These are phyloP conservation scores for Xerocomellus amylosporus DNA, from an alignment of 768 basidiomycete species.

Conservation along the genomic window DNA sequence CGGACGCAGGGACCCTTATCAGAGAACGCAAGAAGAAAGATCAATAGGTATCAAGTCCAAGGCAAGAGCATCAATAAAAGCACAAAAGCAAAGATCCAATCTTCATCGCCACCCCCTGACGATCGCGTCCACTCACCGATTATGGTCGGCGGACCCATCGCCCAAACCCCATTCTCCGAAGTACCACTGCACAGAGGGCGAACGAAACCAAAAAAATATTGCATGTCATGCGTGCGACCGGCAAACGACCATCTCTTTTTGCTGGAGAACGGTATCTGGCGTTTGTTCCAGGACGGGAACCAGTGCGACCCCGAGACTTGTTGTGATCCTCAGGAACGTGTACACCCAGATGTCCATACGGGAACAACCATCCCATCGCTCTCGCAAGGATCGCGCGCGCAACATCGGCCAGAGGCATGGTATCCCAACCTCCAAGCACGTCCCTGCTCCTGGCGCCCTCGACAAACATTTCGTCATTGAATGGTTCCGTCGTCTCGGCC, in stretches of 20 bases:
- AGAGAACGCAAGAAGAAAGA: neutral
- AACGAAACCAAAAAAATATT: constrained; percentile 27
- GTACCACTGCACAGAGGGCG: constrained; percentile 25
- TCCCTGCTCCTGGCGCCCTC: neutral
- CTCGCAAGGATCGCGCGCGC: constrained; percentile 16
- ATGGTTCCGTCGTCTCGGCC: neutral
- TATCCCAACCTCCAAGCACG: neutral
- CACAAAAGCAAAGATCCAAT: neutral
- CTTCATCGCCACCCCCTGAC: neutral
- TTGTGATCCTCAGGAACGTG: neutral
- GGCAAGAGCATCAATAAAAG: neutral
- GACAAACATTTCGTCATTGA: neutral
- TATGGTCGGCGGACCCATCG: constrained; percentile 22
- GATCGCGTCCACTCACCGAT: constrained; percentile 7
- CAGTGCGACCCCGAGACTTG: neutral
- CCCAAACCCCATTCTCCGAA: constrained; percentile 26
- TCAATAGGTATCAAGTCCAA: neutral
- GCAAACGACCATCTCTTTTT: constrained; percentile 4
- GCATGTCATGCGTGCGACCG: constrained; percentile 19
- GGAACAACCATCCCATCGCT: constrained; percentile 25
- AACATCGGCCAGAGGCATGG: constrained; percentile 8
- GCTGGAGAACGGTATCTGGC: neutral
- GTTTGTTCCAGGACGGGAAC: neutral
- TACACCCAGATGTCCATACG: constrained; percentile 11
- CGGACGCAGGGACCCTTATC: neutral